phyloP scores from a whole-genome alignment of 345 rosid species.

The Salix viminalis region DNA sequence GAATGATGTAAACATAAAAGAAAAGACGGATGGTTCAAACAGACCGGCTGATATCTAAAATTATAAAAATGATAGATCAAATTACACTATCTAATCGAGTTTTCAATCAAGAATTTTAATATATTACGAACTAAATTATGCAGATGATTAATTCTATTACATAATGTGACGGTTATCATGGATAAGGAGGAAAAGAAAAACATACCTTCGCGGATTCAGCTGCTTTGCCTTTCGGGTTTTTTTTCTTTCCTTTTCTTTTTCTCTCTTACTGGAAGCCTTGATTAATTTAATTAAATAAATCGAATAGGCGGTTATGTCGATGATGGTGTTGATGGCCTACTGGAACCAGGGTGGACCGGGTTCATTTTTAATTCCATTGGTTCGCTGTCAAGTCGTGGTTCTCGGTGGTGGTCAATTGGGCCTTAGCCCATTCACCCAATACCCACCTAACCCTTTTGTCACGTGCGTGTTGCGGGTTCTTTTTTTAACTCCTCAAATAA shows the following conservation, averaged over 20 bases:
- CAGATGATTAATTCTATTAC: not conserved
- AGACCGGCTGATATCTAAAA: not conserved
- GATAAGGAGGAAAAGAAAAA: not conserved
- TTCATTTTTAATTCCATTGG: not conserved
- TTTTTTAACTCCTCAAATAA: too few relatives aligned
- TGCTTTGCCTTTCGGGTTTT: not conserved
- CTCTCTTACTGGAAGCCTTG: not conserved
- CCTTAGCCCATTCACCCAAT: not conserved
- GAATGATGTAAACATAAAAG: not conserved
- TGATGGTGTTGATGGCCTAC: not conserved
- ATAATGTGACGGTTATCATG: not conserved
- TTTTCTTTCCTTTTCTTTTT: not conserved
- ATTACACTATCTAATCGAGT: not conserved
- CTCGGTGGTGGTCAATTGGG: not conserved
- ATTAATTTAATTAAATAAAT: too few relatives aligned
- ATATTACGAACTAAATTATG: not conserved
- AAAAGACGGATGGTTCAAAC: not conserved
- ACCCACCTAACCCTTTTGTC: not conserved
- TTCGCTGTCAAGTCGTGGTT: not conserved
- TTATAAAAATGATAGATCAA: not conserved
- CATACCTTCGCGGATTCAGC: constrained; percentile 1
- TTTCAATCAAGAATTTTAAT: not conserved
- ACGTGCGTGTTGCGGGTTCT: too few relatives aligned
- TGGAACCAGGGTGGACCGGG: not conserved
- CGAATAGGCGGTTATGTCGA: not conserved